Percentiles rank a stretch among this genome's conserved stretches.
Conservation (phyloP, 1,284 basidiomycete species). For the Sporisorium sorghi region DNA sequence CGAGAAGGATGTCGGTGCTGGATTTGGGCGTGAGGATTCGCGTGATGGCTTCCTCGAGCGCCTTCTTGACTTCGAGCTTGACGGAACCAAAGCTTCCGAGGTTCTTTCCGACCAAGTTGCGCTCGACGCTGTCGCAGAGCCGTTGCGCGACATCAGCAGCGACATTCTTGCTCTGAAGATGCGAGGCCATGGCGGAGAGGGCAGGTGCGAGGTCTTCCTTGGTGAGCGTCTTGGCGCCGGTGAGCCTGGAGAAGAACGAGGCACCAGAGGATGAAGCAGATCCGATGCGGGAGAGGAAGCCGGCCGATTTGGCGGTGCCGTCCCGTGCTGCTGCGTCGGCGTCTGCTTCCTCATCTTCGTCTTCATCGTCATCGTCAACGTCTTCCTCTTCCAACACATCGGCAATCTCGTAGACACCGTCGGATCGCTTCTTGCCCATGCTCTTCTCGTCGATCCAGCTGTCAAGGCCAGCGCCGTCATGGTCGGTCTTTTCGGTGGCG, state of each 20-base stretch:
- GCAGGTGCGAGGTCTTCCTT: slow-evolving; percentile 87
- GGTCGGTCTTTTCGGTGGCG: slow-evolving; percentile 74
- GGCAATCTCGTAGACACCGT: slow-evolving; percentile 92
- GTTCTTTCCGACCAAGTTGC: slow-evolving; percentile 83
- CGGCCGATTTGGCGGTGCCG: slow-evolving; percentile 66
- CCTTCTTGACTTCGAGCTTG: slow-evolving; percentile 83
- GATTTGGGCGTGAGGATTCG: slow-evolving; percentile 95
- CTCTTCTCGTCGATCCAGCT: slow-evolving; percentile 76
- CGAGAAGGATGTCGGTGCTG: slow-evolving; percentile 90
- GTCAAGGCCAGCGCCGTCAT: slow-evolving; percentile 67
- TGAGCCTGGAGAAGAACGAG: slow-evolving; percentile 74
- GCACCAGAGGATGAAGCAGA: slow-evolving; percentile 36
- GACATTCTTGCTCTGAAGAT: slow-evolving; percentile 98
- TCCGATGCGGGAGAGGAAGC: slow-evolving; percentile 75
- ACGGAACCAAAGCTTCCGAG: slow-evolving; percentile 71
- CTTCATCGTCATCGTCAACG: slow-evolving; percentile 73
- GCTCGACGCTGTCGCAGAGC: slow-evolving; percentile 91
- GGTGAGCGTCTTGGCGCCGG: slow-evolving; percentile 78
- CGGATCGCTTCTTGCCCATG: slow-evolving; percentile 80
- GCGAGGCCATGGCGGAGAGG: slow-evolving; percentile 92
- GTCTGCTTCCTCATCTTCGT: slow-evolving; percentile 73
- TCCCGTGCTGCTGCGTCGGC: slow-evolving; percentile 6
- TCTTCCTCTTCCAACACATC: slow-evolving; percentile 75
- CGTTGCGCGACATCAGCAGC: slow-evolving; percentile 94
- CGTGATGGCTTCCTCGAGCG: slow-evolving; percentile 87